Evolutionary conservation across 2,329 filamentous ascomycete species (phyloP).

Genomic region (Alternaria triticimaculans): DNA sequence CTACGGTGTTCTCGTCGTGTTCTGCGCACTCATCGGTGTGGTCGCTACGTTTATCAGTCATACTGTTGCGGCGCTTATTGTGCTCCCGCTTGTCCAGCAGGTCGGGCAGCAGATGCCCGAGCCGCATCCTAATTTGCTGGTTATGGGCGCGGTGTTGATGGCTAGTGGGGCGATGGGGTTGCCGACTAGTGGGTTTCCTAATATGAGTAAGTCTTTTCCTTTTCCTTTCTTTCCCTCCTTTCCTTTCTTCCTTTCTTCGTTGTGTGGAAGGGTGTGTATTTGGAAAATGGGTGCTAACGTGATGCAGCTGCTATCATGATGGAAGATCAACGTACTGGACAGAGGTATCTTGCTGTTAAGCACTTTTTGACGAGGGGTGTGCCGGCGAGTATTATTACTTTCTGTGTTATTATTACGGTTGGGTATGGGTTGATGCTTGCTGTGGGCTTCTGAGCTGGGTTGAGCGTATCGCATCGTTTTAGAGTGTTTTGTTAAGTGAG

Average conservation of each 20-base stretch:
- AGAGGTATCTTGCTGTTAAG: conserved; percentile 87
- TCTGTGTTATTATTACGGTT: conserved; percentile 82
- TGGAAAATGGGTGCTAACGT: not conserved
- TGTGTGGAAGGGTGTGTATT: too few species aligned
- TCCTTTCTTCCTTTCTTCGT: too few species aligned
- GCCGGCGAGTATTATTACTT: conserved; percentile 81
- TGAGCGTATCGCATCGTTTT: not conserved
- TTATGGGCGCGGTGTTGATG: conserved; percentile 96
- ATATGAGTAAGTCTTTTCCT: conserved; percentile 99
- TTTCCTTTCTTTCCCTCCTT: too few species aligned
- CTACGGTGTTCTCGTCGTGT: conserved; percentile 86
- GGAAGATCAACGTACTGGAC: conserved; percentile 88
- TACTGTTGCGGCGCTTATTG: conserved; percentile 93
- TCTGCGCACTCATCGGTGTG: conserved; percentile 82
- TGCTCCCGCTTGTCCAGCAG: conserved; percentile 86
- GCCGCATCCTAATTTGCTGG: conserved; percentile 90
- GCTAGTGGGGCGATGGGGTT: conserved; percentile 97
- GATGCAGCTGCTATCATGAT: conserved; percentile 93
- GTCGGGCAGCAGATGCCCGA: conserved; percentile 84
- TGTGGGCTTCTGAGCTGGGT: conserved; percentile 62
- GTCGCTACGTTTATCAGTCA: conserved; percentile 98
- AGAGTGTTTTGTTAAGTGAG: not conserved
- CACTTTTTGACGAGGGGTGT: conserved; percentile 96
- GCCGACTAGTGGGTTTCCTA: conserved; percentile 95
- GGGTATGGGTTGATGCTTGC: conserved; percentile 91